Evolutionary conservation across 805 yeast genomes (phyloP), one percentile per base, ranked within the genome.

Genomic region (Spathaspora gorwiae): DNA sequence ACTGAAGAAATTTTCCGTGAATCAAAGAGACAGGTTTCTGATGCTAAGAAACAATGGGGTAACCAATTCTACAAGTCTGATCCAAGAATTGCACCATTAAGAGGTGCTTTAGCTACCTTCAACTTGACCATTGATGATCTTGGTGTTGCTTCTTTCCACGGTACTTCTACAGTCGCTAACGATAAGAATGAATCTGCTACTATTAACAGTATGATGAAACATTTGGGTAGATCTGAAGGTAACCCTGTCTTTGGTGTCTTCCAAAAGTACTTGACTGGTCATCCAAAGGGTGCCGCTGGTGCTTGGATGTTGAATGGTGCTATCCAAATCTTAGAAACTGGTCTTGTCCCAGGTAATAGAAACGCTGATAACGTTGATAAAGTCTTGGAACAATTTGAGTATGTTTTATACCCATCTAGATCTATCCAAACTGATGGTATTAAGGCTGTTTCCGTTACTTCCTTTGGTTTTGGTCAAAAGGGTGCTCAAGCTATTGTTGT

Each of bases 281-380:
- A 94, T 78, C 99, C 99, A 60, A 94, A 94, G 87, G 99, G 99
- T 81, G 99, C 99, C 59, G 99, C 99, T 47, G 99, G 97, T 79
- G 98, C 99, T 47, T 94, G 99, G 99, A 94, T 94, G 99, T 74
- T 94, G 80, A 95, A 94, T 70, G 99, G 99, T 72, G 96, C 89
- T 47, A 74, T 94, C 56, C 99, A 94, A 76, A 83, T 90, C 56
- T 76, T 94, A 66, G 86, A 88, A 74, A 68, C 87, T 60, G 98
- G 99, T 70, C 62, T 90, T 60, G 96, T 94, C 57, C 99, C 99
- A 57, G 99, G 99, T 68, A 94, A 94, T 80, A 83, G 97, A 72
- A 95, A 94, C 62, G 99, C 99, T 53, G 99, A 94, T 70, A 94
- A 94, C 64, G 81, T 94, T 58, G 99, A 94, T 71, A 76, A 81